A percentile compares a stretch with the other conserved stretches of the same genome.
phyloP scores from a whole-genome alignment of 257 asterid genomes.

The Linaria vulgaris region DNA sequence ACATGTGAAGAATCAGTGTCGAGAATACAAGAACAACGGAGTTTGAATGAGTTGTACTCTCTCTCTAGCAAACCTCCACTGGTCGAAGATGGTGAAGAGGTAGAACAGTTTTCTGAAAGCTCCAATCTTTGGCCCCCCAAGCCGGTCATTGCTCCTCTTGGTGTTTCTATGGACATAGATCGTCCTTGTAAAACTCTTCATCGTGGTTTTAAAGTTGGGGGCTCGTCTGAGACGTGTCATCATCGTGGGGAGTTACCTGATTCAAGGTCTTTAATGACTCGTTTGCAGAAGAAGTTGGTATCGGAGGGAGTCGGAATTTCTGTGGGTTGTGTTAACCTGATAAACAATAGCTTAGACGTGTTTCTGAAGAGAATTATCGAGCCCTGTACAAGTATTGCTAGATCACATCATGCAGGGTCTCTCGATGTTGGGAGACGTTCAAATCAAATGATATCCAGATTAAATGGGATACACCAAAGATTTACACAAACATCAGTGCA shows the following conservation, averaged over 20 bases:
- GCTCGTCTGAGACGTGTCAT: constrained; percentile 39
- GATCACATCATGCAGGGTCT: constrained; percentile 29
- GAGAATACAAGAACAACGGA: constrained; percentile 64
- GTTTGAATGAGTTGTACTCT: constrained; percentile 71
- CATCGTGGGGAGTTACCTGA: constrained; percentile 55
- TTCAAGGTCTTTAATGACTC: constrained; percentile 43
- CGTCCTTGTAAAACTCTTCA: constrained; percentile 38
- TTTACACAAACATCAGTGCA: constrained; percentile 21
- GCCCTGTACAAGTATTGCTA: constrained; percentile 58
- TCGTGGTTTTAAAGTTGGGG: constrained; percentile 26
- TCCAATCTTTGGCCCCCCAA: constrained; percentile 48
- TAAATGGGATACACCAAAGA: constrained; percentile 26
- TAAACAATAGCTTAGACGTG: constrained; percentile 64
- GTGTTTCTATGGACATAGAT: constrained; percentile 44
- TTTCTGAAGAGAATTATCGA: constrained; percentile 63
- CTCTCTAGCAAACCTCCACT: constrained; percentile 72
- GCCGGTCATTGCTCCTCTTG: constrained; percentile 74
- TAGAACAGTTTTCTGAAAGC: constrained; percentile 66
- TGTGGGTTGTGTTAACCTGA: constrained; percentile 57
- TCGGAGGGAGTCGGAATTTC: constrained; percentile 68
- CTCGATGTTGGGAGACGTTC: constrained; percentile 22
- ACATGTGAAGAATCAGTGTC: constrained; percentile 57
- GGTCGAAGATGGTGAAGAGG: constrained; percentile 93
- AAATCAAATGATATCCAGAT: constrained; percentile 25
- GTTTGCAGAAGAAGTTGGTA: constrained; percentile 61